phyloP scores from a whole-genome alignment of 441 rosid genomes.

The Brassica balearica region DNA sequence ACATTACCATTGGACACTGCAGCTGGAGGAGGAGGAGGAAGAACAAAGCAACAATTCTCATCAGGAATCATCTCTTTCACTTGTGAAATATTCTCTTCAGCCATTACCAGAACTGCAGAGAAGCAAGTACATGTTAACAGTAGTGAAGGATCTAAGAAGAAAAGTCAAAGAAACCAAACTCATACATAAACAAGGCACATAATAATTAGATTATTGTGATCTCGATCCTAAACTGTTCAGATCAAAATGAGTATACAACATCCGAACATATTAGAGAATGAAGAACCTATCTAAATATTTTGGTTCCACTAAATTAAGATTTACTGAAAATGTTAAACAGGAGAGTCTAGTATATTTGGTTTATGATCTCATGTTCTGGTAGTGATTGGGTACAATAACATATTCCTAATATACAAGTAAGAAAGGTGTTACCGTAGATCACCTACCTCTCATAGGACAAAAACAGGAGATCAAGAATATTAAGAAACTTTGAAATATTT shows the following conservation, averaged over 20 bases:
- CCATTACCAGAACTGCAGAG: conserved; percentile 35
- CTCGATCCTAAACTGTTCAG: conserved; percentile 22
- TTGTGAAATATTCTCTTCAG: conserved; percentile 38
- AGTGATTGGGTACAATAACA: not conserved
- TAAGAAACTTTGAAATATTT: no score
- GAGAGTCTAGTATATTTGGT: conserved; percentile 15
- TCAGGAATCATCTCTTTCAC: conserved; percentile 22
- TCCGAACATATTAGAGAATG: not conserved
- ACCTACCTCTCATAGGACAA: no score
- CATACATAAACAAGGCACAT: not conserved
- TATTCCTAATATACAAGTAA: no score
- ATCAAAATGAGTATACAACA: conserved; percentile 5
- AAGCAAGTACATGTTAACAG: not conserved
- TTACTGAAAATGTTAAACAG: not conserved
- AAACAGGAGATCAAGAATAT: no score
- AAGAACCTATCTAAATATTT: conserved; percentile 21
- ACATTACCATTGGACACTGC: conserved; percentile 7
- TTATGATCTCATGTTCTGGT: conserved; percentile 17
- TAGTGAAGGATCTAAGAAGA: not conserved
- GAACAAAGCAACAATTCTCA: conserved; percentile 32
- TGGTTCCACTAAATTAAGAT: conserved; percentile 1
- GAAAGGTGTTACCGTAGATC: no score
- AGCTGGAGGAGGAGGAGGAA: conserved; percentile 21
- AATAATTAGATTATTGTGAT: not conserved
- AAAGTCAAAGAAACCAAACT: not conserved